phyloP scores from a whole-genome alignment of 2,329 filamentous ascomycete species.

The Trichoderma sp. region DNA sequence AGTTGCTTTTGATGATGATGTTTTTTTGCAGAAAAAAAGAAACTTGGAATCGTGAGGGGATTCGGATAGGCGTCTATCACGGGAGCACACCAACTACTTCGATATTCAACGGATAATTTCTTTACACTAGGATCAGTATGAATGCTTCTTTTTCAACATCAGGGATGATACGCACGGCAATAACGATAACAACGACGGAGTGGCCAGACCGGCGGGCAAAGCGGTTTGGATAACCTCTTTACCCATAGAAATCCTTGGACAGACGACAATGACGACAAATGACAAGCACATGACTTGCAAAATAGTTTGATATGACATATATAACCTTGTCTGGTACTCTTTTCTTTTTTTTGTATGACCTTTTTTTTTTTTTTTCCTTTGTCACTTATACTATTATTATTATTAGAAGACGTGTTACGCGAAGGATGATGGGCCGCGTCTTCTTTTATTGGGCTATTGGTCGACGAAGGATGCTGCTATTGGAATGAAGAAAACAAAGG shows the following conservation, averaged over 20 bases:
- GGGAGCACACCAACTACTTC: constrained; percentile 14
- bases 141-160: constrained; percentile 11
- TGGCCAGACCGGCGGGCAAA: constrained; percentile 9
- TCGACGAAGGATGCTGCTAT: not conserved
- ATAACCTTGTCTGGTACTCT: constrained; percentile 2
- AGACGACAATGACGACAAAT: constrained; percentile 15
- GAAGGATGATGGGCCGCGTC: constrained; percentile 5
- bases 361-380: constrained; percentile 5
- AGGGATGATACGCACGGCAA: constrained; percentile 15
- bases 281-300: constrained; percentile 14
- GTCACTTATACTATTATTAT: constrained; percentile 6
- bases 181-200: constrained; percentile 10
- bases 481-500: not conserved
- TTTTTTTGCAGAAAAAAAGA: not conserved
- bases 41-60: not conserved
- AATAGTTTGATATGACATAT: constrained; percentile 13
- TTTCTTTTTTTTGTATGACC: not conserved
- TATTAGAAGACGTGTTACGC: not conserved
- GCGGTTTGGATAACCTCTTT: constrained; percentile 7
- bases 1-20: not conserved
- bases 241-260: constrained; percentile 6
- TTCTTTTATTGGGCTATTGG: constrained; percentile 10
- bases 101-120: constrained; percentile 14
- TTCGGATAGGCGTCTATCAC: constrained; percentile 12
- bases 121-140: constrained; percentile 14